Evolutionary conservation across 2,329 filamentous ascomycete genomes (phyloP).

Genomic region (Aspergillus novoparasiticus): DNA sequence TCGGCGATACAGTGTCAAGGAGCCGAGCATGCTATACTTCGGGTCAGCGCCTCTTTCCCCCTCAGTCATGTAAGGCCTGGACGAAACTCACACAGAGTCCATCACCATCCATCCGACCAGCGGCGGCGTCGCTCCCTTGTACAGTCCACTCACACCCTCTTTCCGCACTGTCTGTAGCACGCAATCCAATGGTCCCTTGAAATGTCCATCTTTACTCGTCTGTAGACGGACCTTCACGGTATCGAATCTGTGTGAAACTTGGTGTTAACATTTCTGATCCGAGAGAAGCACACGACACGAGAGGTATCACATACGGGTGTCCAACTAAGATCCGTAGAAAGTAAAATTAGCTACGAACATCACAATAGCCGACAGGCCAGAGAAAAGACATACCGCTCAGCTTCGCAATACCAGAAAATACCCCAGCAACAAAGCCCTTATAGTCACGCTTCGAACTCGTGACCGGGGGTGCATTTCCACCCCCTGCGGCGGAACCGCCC

Average conservation of each 20-base stretch:
- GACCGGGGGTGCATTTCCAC: conserved; percentile 13
- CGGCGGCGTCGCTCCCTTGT: conserved; percentile 92
- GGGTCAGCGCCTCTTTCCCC: conserved; percentile 21
- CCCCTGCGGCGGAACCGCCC: background rate
- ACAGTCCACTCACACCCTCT: conserved; percentile 82
- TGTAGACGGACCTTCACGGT: conserved; percentile 96
- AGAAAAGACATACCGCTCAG: conserved; percentile 66
- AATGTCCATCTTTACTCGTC: conserved; percentile 75
- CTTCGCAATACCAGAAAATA: conserved; percentile 93
- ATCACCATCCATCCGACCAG: conserved; percentile 98
- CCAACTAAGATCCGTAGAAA: conserved; percentile 48
- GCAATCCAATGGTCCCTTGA: conserved; percentile 84
- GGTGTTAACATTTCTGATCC: background rate
- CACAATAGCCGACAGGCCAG: background rate
- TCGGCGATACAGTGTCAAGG: conserved; percentile 84
- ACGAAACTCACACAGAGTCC: conserved; percentile 67
- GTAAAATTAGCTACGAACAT: conserved; percentile 7
- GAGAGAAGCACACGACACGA: background rate
- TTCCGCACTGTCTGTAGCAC: conserved; percentile 79
- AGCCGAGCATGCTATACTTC: conserved; percentile 75
- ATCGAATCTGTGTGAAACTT: conserved; percentile 67
- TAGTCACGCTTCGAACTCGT: conserved; percentile 60
- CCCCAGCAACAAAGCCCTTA: conserved; percentile 95
- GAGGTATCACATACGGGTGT: conserved; percentile 55
- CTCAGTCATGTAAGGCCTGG: background rate